A percentile compares a stretch with the other conserved stretches of the same genome.
Conservation (phyloP, 2,329 filamentous ascomycete genomes). For the Cercospora sesami region DNA sequence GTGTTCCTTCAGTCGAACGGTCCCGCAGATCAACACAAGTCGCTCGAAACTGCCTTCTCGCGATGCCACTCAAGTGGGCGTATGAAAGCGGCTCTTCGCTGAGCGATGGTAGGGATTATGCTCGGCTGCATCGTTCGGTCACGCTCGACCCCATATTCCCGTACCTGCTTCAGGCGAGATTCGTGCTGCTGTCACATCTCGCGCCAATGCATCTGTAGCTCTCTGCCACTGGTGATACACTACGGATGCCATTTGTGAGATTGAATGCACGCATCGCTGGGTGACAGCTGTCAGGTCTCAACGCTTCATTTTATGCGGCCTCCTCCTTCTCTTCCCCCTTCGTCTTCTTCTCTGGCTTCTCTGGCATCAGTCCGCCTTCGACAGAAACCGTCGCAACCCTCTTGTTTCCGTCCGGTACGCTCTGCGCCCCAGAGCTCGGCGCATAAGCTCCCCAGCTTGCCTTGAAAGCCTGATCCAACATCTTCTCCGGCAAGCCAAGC, state of each 20-base stretch:
- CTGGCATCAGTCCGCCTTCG: slow-evolving; percentile 2
- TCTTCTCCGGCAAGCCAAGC: neutral
- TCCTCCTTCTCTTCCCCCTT: neutral
- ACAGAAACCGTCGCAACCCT: slow-evolving; percentile 21
- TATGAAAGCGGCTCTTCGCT: neutral
- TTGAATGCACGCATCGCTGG: neutral
- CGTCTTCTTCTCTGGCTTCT: neutral
- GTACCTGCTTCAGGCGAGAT: neutral
- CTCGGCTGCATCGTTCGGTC: neutral
- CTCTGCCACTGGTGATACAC: neutral
- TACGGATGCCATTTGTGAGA: neutral
- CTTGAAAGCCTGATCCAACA: slow-evolving; percentile 37
- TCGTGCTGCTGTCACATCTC: neutral
- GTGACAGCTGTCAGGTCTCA: neutral
- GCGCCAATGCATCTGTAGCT: neutral
- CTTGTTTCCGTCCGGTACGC: slow-evolving; percentile 16
- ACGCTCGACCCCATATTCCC: neutral
- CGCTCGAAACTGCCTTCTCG: neutral
- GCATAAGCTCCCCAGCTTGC: slow-evolving; percentile 32
- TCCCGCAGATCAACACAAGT: neutral
- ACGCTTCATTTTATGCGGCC: neutral
- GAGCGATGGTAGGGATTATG: neutral
- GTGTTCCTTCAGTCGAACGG: neutral
- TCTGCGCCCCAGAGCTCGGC: slow-evolving; percentile 31
- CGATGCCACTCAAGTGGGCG: too few species aligned